Evolutionary conservation across 371 early-diverging fungal genomes (phyloP).

Genomic region (Mortierella sp.): DNA sequence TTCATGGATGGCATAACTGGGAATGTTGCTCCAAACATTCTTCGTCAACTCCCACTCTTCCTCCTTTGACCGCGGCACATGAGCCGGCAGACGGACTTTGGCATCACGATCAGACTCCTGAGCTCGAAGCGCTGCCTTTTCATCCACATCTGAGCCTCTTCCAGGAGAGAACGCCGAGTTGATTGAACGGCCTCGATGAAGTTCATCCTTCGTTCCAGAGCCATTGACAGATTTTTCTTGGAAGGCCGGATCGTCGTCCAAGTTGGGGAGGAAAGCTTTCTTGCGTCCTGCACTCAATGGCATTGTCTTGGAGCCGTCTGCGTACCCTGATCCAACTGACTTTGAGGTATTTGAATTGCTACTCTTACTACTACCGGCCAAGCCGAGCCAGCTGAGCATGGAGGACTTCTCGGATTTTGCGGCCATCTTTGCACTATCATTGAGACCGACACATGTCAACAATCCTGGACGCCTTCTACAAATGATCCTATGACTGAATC

Average conservation of each 20-base stretch:
- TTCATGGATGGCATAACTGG: constrained; percentile 40
- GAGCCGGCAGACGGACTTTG: constrained; percentile 24
- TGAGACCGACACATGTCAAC: too few relatives aligned
- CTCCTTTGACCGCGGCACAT: constrained; percentile 29
- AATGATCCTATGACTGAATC: too few relatives aligned
- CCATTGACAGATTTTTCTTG: constrained; percentile 17
- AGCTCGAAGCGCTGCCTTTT: constrained; percentile 13
- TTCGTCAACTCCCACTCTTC: constrained; percentile 50
- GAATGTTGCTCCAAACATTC: constrained; percentile 48
- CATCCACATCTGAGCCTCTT: constrained; percentile 37
- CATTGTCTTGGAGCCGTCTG: constrained; percentile 38
- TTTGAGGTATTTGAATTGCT: constrained; percentile 11
- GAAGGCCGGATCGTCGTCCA: constrained; percentile 20
- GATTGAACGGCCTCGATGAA: too few relatives aligned
- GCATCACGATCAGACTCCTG: not conserved
- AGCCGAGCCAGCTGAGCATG: constrained; percentile 45
- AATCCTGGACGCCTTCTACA: too few relatives aligned
- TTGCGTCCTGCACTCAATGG: constrained; percentile 42
- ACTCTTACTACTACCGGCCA: constrained; percentile 10
- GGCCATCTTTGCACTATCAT: constrained; percentile 25
- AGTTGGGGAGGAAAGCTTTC: constrained; percentile 24
- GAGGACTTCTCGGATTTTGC: constrained; percentile 40
- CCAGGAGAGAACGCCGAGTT: too few relatives aligned
- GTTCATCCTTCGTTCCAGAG: constrained; percentile 17
- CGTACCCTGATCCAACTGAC: constrained; percentile 7